These are phyloP conservation scores for Kodamaea ohmeri DNA, from an alignment of 1,139 yeast species.

Conservation along the genomic window DNA sequence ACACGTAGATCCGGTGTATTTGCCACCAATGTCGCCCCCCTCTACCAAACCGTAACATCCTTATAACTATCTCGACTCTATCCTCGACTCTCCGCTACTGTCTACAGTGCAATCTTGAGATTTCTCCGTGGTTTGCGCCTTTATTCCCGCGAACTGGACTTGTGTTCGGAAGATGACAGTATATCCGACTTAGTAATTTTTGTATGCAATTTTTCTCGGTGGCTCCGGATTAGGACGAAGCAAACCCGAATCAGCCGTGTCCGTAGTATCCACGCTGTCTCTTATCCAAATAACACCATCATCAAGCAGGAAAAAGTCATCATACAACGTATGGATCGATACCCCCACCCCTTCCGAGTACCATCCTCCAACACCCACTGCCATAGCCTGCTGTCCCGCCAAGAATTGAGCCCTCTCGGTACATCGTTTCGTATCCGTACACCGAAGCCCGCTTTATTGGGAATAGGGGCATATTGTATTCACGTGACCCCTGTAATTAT, in stretches of 20 bases:
- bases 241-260: conserved; percentile 5
- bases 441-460: conserved; percentile 4
- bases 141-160: no score
- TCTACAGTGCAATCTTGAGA: no score
- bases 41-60: no score
- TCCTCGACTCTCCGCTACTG: neutral
- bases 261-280: no score
- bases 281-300: neutral
- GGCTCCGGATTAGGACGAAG: conserved; percentile 2
- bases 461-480: conserved; percentile 5
- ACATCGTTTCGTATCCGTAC: conserved; percentile 1
- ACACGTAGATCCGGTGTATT: neutral
- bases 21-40: no score
- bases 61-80: no score
- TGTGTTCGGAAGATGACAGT: neutral
- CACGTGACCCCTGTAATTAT: conserved; percentile 3
- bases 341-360: neutral
- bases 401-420: conserved; percentile 3
- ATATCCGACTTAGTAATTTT: conserved; percentile 1
- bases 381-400: neutral
- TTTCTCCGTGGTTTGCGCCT: no score
- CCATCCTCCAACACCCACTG: neutral
- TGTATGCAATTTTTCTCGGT: conserved; percentile 3
- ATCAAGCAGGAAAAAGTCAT: neutral
- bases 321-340: neutral